Conservation (phyloP, 108 stramenopile species). For the Nitzschia sp. region DNA sequence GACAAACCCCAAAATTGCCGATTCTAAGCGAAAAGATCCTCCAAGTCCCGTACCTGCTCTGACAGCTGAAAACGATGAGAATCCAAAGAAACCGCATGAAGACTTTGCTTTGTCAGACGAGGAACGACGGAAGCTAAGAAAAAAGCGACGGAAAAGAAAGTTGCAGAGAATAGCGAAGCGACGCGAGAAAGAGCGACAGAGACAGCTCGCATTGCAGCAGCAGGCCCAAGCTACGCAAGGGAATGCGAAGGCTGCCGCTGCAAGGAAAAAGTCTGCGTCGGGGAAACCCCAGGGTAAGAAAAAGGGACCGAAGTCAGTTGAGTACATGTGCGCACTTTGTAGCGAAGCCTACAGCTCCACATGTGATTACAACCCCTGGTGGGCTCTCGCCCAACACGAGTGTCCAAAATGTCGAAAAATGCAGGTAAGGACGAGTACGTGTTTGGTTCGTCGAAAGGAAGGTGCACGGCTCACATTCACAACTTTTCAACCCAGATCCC, state of each 20-base stretch:
- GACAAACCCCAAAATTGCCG: not conserved
- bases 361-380: conserved; percentile 86
- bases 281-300: conserved; percentile 38
- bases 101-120: conserved; percentile 25
- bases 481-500: conserved; percentile 77
- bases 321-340: conserved; percentile 84
- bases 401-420: conserved; percentile 86
- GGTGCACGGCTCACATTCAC: not conserved
- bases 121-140: conserved; percentile 25
- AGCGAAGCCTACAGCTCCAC: conserved; percentile 75
- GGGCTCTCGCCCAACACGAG: conserved; percentile 75
- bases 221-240: conserved; percentile 26
- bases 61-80: not conserved
- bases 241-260: not conserved
- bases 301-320: conserved; percentile 66
- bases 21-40: not conserved
- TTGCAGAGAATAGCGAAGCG: conserved; percentile 22
- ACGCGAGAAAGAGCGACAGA: conserved; percentile 39
- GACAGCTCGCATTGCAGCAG: conserved; percentile 30
- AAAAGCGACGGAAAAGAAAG: conserved; percentile 33
- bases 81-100: not conserved
- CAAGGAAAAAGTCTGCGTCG: conserved; percentile 23
- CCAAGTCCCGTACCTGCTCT: not conserved
- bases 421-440: conserved; percentile 48
- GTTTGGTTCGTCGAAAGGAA: conserved; percentile 4